A percentile compares a stretch with the other conserved stretches of the same genome.
Conservation (phyloP, 306 rosid genomes). For the Cotoneaster glaucophyllus region DNA sequence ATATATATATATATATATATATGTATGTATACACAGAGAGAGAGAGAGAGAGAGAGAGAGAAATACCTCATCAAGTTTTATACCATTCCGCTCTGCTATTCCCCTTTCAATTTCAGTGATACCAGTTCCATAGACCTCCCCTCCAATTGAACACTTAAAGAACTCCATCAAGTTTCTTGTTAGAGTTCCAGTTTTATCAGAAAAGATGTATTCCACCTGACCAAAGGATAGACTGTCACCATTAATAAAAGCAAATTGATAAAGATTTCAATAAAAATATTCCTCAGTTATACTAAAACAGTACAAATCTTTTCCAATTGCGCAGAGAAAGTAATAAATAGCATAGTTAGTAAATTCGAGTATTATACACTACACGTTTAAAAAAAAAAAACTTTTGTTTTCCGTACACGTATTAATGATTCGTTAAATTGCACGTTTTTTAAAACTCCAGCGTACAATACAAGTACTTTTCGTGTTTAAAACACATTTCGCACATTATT, state of each 20-base stretch:
- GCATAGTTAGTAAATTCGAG: neutral
- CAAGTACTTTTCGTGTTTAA: neutral
- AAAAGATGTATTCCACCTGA: slow-evolving; percentile 96
- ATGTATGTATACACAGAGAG: neutral
- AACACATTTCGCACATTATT: neutral
- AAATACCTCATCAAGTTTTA: slow-evolving; percentile 48
- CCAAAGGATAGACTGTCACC: slow-evolving; percentile 7
- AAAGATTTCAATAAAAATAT: neutral
- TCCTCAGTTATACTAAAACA: neutral
- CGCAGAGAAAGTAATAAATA: too few species aligned
- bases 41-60: neutral
- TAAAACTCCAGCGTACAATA: neutral
- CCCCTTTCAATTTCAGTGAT: slow-evolving; percentile 91
- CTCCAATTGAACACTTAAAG: slow-evolving; percentile 98
- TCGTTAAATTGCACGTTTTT: neutral
- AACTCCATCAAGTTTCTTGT: slow-evolving; percentile 98
- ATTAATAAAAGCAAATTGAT: neutral
- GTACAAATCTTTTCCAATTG: neutral
- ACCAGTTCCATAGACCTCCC: slow-evolving; percentile 86
- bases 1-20: neutral
- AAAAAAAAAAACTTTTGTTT: too few species aligned
- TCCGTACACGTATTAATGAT: too few species aligned
- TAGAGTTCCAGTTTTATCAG: slow-evolving; percentile 98
- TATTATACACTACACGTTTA: too few species aligned
- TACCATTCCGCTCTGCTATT: slow-evolving; percentile 64